Base-by-base conservation (phyloP, 306 rosid species). In the Nissolia schottii region DNA sequence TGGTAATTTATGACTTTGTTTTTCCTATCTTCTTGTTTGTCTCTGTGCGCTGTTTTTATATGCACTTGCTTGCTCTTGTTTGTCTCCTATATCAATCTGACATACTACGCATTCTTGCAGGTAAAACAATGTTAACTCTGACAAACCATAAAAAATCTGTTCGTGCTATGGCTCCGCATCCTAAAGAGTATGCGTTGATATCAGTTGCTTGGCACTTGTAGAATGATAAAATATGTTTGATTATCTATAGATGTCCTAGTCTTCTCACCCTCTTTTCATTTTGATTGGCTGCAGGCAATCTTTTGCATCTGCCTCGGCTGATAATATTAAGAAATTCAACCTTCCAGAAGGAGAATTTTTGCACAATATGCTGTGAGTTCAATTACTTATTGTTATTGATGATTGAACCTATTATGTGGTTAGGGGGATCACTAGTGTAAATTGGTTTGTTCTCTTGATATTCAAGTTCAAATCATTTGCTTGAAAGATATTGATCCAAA, bases 261-360 rank as follows among this genome's bases (percentile, higher is more conserved):
- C 54, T 22, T 74, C 67, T 61, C 64, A 41, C 75, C 49, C 37
- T 5, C 43, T 71, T 32, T 19, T 66, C 15, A 24, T 63, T 73
- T 32, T 67, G 38, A 23, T 54, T 70, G 51, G 16, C 67, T 82
- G 25, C 81, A 95, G 99, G 88, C 79, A 91, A 66, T 74, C 89
- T 84, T 95, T 95, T 77, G 97, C 99, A 65, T 95, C 99, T 74
- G 99, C 99, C 49, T 95, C 99, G 10, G 99, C 99, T 61, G 99
- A 95, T 85, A 95, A 95, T 82, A 88, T 92, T 65, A 95, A 95
- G 85, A 95, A 95, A 81, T 95, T 91, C 74, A 89, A 28, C 86
- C 97, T 95, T 64, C 97, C 99, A 3, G 89, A 71, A 74, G 99
- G 97, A 77, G 96, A 95, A 56, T 95, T 95, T 84, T 27, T 77